Percentiles rank a stretch among this genome's conserved stretches.
Conservation (phyloP, 352 stramenopile genomes). For the Plasmopara muralis region DNA sequence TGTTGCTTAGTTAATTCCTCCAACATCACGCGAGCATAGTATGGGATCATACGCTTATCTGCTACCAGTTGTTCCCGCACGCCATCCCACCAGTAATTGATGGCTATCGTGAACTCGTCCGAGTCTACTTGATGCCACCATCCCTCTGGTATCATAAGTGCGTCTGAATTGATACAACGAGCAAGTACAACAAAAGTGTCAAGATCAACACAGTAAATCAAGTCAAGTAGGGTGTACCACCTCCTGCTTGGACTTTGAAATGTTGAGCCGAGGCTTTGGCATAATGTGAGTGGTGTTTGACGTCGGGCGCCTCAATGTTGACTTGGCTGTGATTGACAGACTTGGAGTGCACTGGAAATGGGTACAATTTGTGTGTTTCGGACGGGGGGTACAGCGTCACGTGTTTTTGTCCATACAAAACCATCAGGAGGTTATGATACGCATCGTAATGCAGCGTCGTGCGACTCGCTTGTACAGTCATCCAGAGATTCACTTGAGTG, state of each 20-base stretch:
- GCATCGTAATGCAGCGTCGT: constrained; percentile 81
- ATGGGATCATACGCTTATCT: constrained; percentile 39
- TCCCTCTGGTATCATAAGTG: constrained; percentile 72
- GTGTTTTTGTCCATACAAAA: constrained; percentile 61
- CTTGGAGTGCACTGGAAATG: constrained; percentile 59
- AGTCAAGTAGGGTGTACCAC: constrained; percentile 19
- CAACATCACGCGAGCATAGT: constrained; percentile 60
- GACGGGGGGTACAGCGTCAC: constrained; percentile 67
- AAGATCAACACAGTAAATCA: not conserved
- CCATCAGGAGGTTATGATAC: constrained; percentile 71
- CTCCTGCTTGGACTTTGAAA: constrained; percentile 42
- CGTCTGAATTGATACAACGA: constrained; percentile 31
- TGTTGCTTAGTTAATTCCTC: constrained; percentile 51
- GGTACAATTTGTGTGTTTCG: constrained; percentile 42
- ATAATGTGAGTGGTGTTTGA: constrained; percentile 29
- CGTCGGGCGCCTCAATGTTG: constrained; percentile 36
- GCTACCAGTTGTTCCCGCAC: constrained; percentile 42
- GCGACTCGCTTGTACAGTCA: constrained; percentile 44
- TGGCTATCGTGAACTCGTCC: constrained; percentile 60
- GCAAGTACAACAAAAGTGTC: not conserved
- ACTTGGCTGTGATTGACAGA: constrained; percentile 76
- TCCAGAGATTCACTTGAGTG: constrained; percentile 84
- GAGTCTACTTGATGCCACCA: constrained; percentile 86
- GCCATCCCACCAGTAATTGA: constrained; percentile 83
- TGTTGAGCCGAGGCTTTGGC: constrained; percentile 15